Percentiles rank a stretch among this genome's conserved stretches.
These are phyloP conservation scores for Aureobasidium uvarum DNA, from an alignment of 2,329 filamentous ascomycete species.

Conservation along the genomic window DNA sequence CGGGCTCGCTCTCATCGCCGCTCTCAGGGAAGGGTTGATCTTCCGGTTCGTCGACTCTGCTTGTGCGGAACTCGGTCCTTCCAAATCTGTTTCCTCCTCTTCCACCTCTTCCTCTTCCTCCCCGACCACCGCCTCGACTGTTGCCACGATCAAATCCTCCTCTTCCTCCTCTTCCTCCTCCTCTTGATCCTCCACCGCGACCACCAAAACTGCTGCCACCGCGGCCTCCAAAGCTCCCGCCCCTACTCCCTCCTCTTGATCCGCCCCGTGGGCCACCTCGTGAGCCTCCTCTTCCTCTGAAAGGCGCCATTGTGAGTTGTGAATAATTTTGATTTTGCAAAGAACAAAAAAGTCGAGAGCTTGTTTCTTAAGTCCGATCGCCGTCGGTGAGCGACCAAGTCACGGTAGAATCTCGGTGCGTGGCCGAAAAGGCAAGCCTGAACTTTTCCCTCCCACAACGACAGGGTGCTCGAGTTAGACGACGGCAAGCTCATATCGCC, in stretches of 20 bases:
- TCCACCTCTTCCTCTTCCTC: conserved; percentile 28
- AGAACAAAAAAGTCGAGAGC: conserved; percentile 4
- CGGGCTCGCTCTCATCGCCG: conserved; percentile 31
- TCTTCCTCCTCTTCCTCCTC: conserved; percentile 29
- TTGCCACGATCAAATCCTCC: conserved; percentile 35
- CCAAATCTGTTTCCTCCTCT: conserved; percentile 33
- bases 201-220: conserved; percentile 37
- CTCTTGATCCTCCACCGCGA: conserved; percentile 31
- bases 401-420: conserved; percentile 19
- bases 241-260: conserved; percentile 7
- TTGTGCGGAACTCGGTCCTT: conserved; percentile 22
- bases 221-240: conserved; percentile 27
- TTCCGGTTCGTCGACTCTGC: conserved; percentile 36
- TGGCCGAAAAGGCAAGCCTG: conserved; percentile 20
- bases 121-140: conserved; percentile 34
- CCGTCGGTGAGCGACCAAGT: background rate
- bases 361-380: conserved; percentile 14
- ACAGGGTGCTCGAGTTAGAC: conserved; percentile 20
- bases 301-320: conserved; percentile 24
- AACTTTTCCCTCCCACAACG: background rate
- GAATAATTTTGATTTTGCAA: background rate
- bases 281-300: conserved; percentile 25
- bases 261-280: conserved; percentile 12
- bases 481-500: conserved; percentile 24
- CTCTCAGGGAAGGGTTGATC: conserved; percentile 32